Conservation (phyloP, 2,329 filamentous ascomycete genomes). For the Apiospora koreana region DNA sequence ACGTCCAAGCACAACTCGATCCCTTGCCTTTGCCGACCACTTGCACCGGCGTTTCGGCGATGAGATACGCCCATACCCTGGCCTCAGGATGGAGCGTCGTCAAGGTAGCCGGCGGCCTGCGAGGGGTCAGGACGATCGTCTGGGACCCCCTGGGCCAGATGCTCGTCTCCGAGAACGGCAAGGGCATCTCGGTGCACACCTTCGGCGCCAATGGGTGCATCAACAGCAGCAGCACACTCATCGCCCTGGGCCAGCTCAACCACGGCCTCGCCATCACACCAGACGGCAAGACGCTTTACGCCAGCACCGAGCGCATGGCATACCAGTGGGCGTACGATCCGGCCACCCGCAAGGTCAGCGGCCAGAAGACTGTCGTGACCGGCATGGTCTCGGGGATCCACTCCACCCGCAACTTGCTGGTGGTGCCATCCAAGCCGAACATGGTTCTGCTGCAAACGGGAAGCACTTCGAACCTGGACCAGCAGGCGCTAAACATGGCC, state of each 20-base stretch:
- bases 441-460: constrained; percentile 40
- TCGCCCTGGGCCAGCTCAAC: constrained; percentile 38
- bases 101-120: constrained; percentile 40
- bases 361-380: constrained; percentile 40
- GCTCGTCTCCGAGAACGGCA: constrained; percentile 37
- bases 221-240: constrained; percentile 37
- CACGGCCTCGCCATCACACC: constrained; percentile 42
- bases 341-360: constrained; percentile 44
- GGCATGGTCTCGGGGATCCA: constrained; percentile 42
- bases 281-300: constrained; percentile 40
- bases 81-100: constrained; percentile 39
- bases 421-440: constrained; percentile 38
- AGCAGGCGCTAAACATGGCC: constrained; percentile 31
- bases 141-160: constrained; percentile 39
- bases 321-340: constrained; percentile 61
- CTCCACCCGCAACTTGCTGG: constrained; percentile 38
- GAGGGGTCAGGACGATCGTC: constrained; percentile 36
- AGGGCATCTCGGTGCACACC: constrained; percentile 40
- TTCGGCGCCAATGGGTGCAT: constrained; percentile 42
- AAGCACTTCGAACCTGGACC: constrained; percentile 41
- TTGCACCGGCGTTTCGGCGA: constrained; percentile 35
- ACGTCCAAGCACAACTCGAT: constrained; percentile 17
- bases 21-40: constrained; percentile 34
- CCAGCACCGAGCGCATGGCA: constrained; percentile 41
- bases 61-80: constrained; percentile 34